Base-by-base conservation (phyloP, 306 rosid genomes). In the Begonia peltatifolia region DNA sequence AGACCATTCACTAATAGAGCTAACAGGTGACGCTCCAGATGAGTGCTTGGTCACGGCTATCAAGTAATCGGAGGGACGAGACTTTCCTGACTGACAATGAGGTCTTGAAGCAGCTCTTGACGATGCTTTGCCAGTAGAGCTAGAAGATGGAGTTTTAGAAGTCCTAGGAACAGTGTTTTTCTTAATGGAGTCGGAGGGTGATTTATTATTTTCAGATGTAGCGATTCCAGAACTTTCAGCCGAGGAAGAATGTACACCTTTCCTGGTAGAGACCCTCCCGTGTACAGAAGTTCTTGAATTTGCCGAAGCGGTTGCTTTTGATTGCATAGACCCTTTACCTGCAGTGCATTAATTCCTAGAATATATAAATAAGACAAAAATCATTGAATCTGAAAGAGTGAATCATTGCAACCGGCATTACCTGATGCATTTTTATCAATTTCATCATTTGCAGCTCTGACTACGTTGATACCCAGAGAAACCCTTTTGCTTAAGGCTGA, bases 1-100 rank as follows among this genome's bases (percentile, higher is more conserved):
- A 55, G 96, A 92, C 94, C 88, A 77, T 47, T 89, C 97, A 69
- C 95, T 82, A 58, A 82, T 62, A 63, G 99, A 86, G 79, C 83
- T 74, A 41, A 93, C 84, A 17, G 99, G 93, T 58, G 99, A 86
- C 60, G 65, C 52, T 62, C 79, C 75, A 55, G 94, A 71, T 55
- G 78, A 67, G 47, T 69, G 74, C 71, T 75, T 83, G 56, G 68
- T 47, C 55, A 42, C 69, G 60, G 87, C 70, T 61, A 70, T 67
- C 70, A 59, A 52, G 59, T 74, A 43, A 55, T 68, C 46, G 22
- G 79, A 65, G 65, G 76, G 63, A 58, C 68, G 68, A 44, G 76
- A 65, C 65, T 67, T 68, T 60, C 69, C 82, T 50, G 72, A 16
- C 52, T 67, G 71, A 60, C 43, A 42, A 46, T 75, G 78, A 47